Evolutionary conservation across 441 rosid genomes (phyloP).

Genomic region (Jatropha multifida): DNA sequence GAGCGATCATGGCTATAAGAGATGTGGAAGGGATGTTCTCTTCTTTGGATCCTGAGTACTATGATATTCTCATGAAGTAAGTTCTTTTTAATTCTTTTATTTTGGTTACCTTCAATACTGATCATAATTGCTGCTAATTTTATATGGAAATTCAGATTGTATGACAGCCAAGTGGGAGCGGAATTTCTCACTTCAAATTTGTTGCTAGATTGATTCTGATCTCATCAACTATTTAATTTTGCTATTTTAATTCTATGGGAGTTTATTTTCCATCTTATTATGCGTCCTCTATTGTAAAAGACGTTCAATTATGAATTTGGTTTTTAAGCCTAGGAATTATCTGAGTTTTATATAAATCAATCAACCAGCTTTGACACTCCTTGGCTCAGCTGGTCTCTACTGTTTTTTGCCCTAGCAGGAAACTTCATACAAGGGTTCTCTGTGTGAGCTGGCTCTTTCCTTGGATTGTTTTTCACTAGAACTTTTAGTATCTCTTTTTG

Average conservation of each 20-base stretch:
- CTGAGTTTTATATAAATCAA: not conserved
- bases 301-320: not conserved
- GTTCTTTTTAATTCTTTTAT: slow-evolving; percentile 7
- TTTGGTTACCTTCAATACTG: not conserved
- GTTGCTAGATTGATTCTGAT: not conserved
- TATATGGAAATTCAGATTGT: not conserved
- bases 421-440: too few relatives aligned
- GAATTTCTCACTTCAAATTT: not conserved
- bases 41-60: slow-evolving; percentile 79
- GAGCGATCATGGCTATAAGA: slow-evolving; percentile 88
- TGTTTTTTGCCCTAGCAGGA: too few relatives aligned
- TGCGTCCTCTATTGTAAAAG: not conserved
- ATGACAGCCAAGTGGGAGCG: too few relatives aligned
- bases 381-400: too few relatives aligned
- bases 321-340: not conserved
- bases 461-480: not conserved
- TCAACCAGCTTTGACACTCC: not conserved
- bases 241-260: not conserved
- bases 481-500: not conserved
- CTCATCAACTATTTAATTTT: not conserved
- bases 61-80: slow-evolving; percentile 95
- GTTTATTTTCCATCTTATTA: not conserved
- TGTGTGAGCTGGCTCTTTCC: not conserved
- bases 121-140: not conserved
- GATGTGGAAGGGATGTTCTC: slow-evolving; percentile 84